Evolutionary conservation across 2,329 filamentous ascomycete species (phyloP).

Genomic region (Geosmithia morbida): DNA sequence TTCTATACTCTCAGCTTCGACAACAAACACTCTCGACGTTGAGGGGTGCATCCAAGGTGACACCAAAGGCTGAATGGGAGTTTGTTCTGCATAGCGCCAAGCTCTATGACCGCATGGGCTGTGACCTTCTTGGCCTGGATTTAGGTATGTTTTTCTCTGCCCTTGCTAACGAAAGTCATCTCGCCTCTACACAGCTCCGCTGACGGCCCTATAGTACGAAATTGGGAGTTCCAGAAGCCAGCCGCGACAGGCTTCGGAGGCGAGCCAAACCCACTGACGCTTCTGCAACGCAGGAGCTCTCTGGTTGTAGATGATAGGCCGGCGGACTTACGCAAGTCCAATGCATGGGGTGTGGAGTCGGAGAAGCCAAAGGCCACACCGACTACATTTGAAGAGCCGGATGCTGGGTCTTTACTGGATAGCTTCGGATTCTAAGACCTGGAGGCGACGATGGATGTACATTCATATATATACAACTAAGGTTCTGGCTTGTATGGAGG

Average conservation of each 20-base stretch:
- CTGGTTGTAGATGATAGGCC: slow-evolving; percentile 66
- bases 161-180: no score
- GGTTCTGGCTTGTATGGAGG: background rate
- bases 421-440: slow-evolving; percentile 68
- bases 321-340: slow-evolving; percentile 23
- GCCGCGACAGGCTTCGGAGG: slow-evolving; percentile 22
- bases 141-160: slow-evolving; percentile 39
- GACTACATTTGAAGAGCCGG: slow-evolving; percentile 84
- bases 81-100: slow-evolving; percentile 79
- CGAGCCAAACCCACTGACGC: slow-evolving; percentile 48
- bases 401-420: slow-evolving; percentile 75
- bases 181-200: background rate
- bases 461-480: background rate
- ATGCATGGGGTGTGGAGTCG: slow-evolving; percentile 24
- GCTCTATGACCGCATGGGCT: slow-evolving; percentile 83
- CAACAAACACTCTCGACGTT: slow-evolving; percentile 72
- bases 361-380: slow-evolving; percentile 41
- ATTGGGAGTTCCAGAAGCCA: slow-evolving; percentile 65
- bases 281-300: slow-evolving; percentile 59
- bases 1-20: slow-evolving; percentile 76
- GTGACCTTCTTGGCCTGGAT: slow-evolving; percentile 77
- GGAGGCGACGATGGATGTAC: background rate
- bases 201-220: slow-evolving; percentile 40
- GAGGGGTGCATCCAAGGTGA: slow-evolving; percentile 69
- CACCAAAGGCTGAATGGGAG: slow-evolving; percentile 68